phyloP scores from a whole-genome alignment of 352 stramenopile genomes.

The Globisporangium heterothallicum region DNA sequence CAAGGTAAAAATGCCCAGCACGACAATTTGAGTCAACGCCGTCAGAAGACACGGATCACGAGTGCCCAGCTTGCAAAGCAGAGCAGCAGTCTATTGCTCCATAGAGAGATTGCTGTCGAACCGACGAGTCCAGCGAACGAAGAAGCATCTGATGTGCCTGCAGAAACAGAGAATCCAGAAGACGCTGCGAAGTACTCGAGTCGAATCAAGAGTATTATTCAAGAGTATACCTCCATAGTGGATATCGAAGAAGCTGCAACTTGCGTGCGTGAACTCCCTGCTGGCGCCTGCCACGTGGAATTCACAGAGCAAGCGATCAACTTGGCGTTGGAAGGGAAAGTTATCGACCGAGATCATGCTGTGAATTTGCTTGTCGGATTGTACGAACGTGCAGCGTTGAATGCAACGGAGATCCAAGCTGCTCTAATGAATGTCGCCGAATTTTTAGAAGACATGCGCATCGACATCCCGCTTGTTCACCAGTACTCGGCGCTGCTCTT shows the following conservation, averaged over 20 bases:
- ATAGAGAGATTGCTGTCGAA: slow-evolving; percentile 15
- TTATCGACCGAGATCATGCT: slow-evolving; percentile 52
- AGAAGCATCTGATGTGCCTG: slow-evolving; percentile 9
- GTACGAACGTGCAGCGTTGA: slow-evolving; percentile 60
- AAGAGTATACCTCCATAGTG: slow-evolving; percentile 77
- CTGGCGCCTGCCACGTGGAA: slow-evolving; percentile 38
- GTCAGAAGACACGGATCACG: slow-evolving; percentile 72
- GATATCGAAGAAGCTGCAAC: slow-evolving; percentile 71
- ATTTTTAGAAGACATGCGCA: slow-evolving; percentile 83
- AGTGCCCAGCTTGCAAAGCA: slow-evolving; percentile 77
- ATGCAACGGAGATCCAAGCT: slow-evolving; percentile 66
- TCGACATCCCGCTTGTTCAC: slow-evolving; percentile 80
- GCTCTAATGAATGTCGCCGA: slow-evolving; percentile 68
- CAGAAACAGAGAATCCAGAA: slow-evolving; percentile 18
- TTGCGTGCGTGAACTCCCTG: slow-evolving; percentile 67
- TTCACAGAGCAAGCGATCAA: slow-evolving; percentile 76
- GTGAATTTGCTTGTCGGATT: slow-evolving; percentile 73
- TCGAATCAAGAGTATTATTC: slow-evolving; percentile 84
- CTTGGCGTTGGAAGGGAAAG: slow-evolving; percentile 69
- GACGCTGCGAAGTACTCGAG: slow-evolving; percentile 40
- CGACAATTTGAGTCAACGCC: slow-evolving; percentile 64
- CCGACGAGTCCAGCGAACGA: slow-evolving; percentile 1
- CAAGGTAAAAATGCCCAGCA: slow-evolving; percentile 87
- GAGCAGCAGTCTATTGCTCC: slow-evolving; percentile 73
- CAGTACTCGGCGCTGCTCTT: slow-evolving; percentile 74